Conservation (phyloP, 2,329 filamentous ascomycete species). For the Blumeriella jaapii region DNA sequence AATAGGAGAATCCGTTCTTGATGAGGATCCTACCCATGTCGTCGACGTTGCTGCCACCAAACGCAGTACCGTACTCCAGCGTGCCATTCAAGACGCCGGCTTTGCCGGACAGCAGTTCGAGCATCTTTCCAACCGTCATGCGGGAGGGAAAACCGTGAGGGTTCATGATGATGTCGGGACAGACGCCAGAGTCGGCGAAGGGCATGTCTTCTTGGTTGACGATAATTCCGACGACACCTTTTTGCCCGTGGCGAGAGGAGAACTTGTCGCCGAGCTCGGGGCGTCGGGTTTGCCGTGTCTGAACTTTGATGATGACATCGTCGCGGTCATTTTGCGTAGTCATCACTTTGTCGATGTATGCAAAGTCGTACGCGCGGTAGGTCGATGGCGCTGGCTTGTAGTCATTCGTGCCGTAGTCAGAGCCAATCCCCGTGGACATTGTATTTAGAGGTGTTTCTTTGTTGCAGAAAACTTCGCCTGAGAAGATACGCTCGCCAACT, state of each 20-base stretch:
- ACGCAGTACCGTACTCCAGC: constrained; percentile 82
- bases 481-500: constrained; percentile 68
- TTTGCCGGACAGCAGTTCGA: constrained; percentile 90
- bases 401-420: constrained; percentile 51
- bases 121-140: constrained; percentile 98
- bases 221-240: constrained; percentile 94
- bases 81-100: constrained; percentile 77
- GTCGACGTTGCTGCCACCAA: constrained; percentile 73
- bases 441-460: constrained; percentile 79
- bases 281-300: constrained; percentile 88
- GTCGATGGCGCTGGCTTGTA: constrained; percentile 56
- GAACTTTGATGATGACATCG: constrained; percentile 79
- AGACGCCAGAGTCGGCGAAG: constrained; percentile 80
- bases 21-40: constrained; percentile 82
- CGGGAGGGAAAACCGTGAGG: constrained; percentile 98
- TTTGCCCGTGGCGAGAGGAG: constrained; percentile 94
- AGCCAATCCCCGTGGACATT: constrained; percentile 57
- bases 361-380: constrained; percentile 74
- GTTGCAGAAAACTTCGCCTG: constrained; percentile 79
- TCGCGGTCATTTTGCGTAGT: constrained; percentile 82
- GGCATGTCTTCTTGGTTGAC: constrained; percentile 95
- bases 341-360: constrained; percentile 95
- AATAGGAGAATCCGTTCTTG: constrained; percentile 85
- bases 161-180: constrained; percentile 99
- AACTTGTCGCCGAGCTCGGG: constrained; percentile 98